Evolutionary conservation across 2,329 filamentous ascomycete species (phyloP), one percentile per base, ranked within the genome.

Genomic region (Apiospora saccharicola): DNA sequence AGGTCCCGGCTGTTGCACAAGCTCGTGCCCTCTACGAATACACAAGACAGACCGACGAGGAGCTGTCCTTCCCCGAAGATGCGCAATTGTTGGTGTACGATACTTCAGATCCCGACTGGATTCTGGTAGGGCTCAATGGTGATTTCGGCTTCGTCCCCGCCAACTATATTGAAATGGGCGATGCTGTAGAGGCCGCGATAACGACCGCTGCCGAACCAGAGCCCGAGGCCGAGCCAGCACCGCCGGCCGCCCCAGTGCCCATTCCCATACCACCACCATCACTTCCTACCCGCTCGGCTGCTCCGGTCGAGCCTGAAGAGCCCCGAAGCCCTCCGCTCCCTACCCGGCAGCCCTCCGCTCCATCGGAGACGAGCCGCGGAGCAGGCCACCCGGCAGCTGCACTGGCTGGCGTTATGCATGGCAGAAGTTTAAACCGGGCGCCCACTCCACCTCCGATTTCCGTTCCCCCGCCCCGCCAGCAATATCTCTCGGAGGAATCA

Each of bases 21-120:
- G 96, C 96, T 69, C 95, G 93, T 82, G 94, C 96, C n/a, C 89
- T 98, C n/a, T 99, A 96, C 86, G 96, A 99, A 82, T 99, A 99
- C 82, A 94, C 94, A 69, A 91, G 96, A 78, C 96, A 99, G 85
- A 99, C 96, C 34, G 96, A 99, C 80, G 96, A 99, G 83, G 96
- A 99, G 83, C 87, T 99, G 13, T 98, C 96, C 34, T 98, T 99
- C 81, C 90, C 94, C 68, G 96, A 99, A 85, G 95, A 98, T 80
- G 91, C 93, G 53, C 84, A 90, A 64, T 88, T 99, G 68, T 87
- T 93, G 73, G 93, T 99, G 68, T 98, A 94, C 83, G 96, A 99
- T 82, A 92, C 89, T 13, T 93, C 94, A 6, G 96, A 99, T 82
- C 94, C 94, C 19, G 96, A 99, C 83, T 99, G 96, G 96, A 98